Evolutionary conservation across 2,329 filamentous ascomycete species (phyloP).

Genomic region (Penicillium brevicompactum): DNA sequence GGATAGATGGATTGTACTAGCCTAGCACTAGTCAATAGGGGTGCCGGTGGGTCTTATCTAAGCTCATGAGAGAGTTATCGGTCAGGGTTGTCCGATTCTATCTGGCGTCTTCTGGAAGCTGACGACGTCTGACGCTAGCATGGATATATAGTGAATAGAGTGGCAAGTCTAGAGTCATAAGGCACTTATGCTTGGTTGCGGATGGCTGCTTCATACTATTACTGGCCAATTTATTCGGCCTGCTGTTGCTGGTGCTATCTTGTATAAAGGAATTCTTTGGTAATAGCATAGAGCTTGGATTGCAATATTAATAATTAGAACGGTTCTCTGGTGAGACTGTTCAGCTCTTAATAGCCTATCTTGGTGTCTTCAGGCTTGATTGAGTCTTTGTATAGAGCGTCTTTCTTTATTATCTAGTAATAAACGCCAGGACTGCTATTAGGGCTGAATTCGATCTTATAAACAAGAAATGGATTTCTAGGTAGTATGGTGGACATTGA

Average conservation of each 20-base stretch:
- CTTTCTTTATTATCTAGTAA: neutral
- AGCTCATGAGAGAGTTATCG: too few relatives aligned
- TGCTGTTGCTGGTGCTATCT: neutral
- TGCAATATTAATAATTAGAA: neutral
- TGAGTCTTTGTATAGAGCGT: neutral
- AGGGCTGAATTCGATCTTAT: neutral
- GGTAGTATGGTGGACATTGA: too few relatives aligned
- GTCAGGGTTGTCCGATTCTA: neutral
- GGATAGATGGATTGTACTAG: too few relatives aligned
- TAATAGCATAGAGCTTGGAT: too few relatives aligned
- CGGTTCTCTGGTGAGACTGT: neutral
- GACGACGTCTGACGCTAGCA: too few relatives aligned
- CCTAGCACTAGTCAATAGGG: too few relatives aligned
- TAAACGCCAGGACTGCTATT: neutral
- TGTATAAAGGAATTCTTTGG: neutral
- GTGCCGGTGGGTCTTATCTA: too few relatives aligned
- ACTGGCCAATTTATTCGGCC: neutral
- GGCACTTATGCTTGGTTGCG: too few relatives aligned
- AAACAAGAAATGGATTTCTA: neutral
- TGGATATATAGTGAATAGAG: too few relatives aligned
- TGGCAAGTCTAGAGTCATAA: too few relatives aligned
- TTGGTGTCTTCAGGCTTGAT: neutral
- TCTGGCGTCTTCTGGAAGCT: slow-evolving; percentile 2
- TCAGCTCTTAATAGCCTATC: neutral
- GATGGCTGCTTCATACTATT: too few relatives aligned